phyloP scores from a whole-genome alignment of 306 rosid genomes.

The Calophaca sinica region DNA sequence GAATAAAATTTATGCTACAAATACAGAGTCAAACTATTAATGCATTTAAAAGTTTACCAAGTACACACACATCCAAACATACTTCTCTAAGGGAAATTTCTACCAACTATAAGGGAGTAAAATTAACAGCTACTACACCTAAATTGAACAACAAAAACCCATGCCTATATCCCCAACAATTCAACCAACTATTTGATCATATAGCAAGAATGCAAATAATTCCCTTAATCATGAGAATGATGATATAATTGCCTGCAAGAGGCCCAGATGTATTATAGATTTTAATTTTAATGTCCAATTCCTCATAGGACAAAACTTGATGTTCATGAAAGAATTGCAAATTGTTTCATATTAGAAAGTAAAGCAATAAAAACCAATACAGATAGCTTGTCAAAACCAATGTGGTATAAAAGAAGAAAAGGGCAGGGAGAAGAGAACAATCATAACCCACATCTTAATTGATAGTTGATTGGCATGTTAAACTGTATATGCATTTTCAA shows the following conservation, averaged over 20 bases:
- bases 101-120: background rate
- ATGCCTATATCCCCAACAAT: background rate
- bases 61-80: slow-evolving; percentile 1
- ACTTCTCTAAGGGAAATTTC: background rate
- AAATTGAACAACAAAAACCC: background rate
- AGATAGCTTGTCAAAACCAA: background rate
- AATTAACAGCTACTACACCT: slow-evolving; percentile 6
- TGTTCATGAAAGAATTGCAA: slow-evolving; percentile 3
- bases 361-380: background rate
- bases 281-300: background rate
- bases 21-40: slow-evolving; percentile 5
- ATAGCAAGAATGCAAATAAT: background rate
- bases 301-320: background rate
- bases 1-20: background rate
- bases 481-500: slow-evolving; percentile 25
- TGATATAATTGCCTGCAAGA: background rate
- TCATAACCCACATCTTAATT: background rate
- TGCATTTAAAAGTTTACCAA: background rate
- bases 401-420: background rate
- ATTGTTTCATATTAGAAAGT: slow-evolving; percentile 3
- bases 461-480: slow-evolving; percentile 3
- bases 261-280: background rate
- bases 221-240: slow-evolving; percentile 7
- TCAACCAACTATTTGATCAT: background rate
- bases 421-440: slow-evolving; percentile 1